phyloP scores from a whole-genome alignment of 768 basidiomycete genomes.

The Auriscalpium microsporum region DNA sequence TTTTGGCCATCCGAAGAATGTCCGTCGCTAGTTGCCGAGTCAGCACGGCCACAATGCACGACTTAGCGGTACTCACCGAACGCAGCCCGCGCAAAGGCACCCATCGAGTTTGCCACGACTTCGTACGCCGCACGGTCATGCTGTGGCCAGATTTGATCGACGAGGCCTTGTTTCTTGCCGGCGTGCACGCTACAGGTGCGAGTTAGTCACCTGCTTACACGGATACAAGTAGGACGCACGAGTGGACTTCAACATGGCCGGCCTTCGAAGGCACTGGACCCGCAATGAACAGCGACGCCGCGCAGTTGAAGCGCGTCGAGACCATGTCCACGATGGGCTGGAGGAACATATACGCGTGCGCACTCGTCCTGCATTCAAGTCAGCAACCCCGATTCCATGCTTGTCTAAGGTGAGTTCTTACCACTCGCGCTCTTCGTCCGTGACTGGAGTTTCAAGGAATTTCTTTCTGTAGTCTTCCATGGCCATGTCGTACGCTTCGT shows the following conservation, averaged over 20 bases:
- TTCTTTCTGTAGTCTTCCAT: background rate
- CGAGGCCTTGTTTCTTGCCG: background rate
- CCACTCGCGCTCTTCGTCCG: background rate
- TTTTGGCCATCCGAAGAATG: no score
- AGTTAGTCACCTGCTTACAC: background rate
- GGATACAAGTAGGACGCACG: background rate
- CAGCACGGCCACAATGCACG: no score
- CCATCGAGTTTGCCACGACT: background rate
- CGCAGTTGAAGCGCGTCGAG: background rate
- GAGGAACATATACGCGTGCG: background rate
- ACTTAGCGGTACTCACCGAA: background rate
- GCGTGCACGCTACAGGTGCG: background rate
- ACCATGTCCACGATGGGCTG: background rate
- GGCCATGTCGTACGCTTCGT: background rate
- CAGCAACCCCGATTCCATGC: background rate
- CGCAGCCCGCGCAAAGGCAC: background rate
- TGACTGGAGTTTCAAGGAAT: background rate
- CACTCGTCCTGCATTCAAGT: background rate
- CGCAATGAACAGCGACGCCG: background rate
- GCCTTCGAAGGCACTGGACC: background rate
- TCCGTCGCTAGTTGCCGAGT: no score
- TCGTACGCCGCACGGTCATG: background rate
- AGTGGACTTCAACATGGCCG: background rate
- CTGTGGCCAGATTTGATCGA: background rate
- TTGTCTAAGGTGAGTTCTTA: background rate